Evolutionary conservation across 2,329 filamentous ascomycete genomes (phyloP), one percentile per base, ranked within the genome.

Genomic region (Aureobasidium sp.): DNA sequence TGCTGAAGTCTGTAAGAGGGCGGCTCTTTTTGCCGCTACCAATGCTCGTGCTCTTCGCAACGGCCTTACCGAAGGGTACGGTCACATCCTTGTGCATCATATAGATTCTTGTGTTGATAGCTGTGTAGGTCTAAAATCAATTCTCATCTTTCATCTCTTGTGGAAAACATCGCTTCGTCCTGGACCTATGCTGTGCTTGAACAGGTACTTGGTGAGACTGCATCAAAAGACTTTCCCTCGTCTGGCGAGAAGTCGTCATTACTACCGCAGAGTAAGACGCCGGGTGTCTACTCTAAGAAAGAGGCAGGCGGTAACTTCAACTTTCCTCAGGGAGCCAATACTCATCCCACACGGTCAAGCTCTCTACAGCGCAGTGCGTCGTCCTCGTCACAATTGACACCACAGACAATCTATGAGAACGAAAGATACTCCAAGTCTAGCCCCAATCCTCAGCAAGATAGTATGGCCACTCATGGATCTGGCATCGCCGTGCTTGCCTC

Each of bases 1-100:
- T n/a, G 88, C 90, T 1, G 91, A 97, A 70, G 85, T 97, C 31
- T 96, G 91, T 71, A 85, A 86, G 64, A 83, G 92, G 62, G 87
- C 91, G 1, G 81, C 94, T 11, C 87, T 90, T 64, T 97, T 97
- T 68, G 88, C 97, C 40, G 88, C 90, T 1, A 84, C 87, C 42
- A 86, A 90, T 40, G 89, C 90, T 3, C 85, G 89, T 59, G 85
- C 91, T 24, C 85, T 97, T 76, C 84, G 91, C 58, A 82, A 85
- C 60, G 94, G 97, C 70, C 78, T 97, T 2, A 76, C 85, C 50
- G 79, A 82, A n/a, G 85, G 87, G 39, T 78, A 87, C 60, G 72
- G 75, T 15, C 72, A 78, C 4, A 19, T 19, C 19, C 29, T 37
- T 19, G 31, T 58, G 29, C 35, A 48, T 48, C 37, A 44, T n/a